Conservation (phyloP, 2,329 filamentous ascomycete species). For the Colletotrichum truncatum region DNA sequence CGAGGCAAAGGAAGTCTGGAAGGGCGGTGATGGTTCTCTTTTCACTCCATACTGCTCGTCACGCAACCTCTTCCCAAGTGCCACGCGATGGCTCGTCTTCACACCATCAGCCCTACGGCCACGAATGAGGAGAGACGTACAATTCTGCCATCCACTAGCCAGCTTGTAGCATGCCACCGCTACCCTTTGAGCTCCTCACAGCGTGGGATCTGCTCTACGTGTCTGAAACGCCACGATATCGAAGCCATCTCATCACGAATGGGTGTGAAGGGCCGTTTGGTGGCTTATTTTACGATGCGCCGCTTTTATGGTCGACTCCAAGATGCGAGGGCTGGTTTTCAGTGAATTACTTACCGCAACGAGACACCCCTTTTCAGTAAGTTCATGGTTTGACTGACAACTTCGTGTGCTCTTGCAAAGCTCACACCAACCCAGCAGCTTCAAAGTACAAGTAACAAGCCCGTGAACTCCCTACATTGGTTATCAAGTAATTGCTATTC, state of each 20-base stretch:
- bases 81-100: slow-evolving; percentile 7
- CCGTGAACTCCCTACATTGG: not conserved
- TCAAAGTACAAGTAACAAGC: not conserved
- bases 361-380: not conserved
- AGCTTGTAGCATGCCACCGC: not conserved
- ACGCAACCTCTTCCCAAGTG: not conserved
- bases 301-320: not conserved
- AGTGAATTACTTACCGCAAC: not conserved
- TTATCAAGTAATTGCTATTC: not conserved
- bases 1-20: not conserved
- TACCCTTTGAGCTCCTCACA: not conserved
- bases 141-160: not conserved
- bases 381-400: no score
- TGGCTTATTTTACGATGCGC: not conserved
- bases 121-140: not conserved
- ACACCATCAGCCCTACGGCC: slow-evolving; percentile 11
- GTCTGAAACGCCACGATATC: slow-evolving; percentile 17
- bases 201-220: slow-evolving; percentile 5
- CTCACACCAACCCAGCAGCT: no score
- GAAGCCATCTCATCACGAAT: not conserved
- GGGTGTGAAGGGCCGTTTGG: not conserved
- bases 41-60: not conserved
- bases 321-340: not conserved
- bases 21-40: not conserved
- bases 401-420: no score